Evolutionary conservation across 2,329 filamentous ascomycete species (phyloP), one percentile per base, ranked within the genome.

Genomic region (Fusarium algeriense): DNA sequence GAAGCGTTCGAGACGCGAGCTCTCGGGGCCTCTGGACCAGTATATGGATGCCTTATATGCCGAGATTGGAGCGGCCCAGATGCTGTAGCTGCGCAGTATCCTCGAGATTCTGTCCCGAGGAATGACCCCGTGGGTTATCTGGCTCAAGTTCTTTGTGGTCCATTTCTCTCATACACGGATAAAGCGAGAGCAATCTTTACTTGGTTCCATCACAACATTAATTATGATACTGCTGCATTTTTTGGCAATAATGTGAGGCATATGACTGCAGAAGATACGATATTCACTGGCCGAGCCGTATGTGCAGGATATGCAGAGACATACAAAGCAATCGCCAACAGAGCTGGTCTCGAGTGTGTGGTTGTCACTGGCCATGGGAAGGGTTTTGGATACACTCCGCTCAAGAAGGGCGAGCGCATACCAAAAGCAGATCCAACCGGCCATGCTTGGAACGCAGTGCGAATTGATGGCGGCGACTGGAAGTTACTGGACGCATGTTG

Each of bases 381-480:
- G 80, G 96, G 96, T 0, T 95, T 87, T 73, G 93, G 94, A 2
- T 91, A 94, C 80, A 80, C 78, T 0, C 81, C 89, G 1, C 81
- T 94, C 11, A 83, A 85, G 41, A 86, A 89, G 1, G 92, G 92
- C 6, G 85, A 92, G 56, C 83, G 87, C 0, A 79, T 92, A 1
- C 95, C 95, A 4, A 86, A 89, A 0, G 87, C 86, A 23, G 83
- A 90, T 56, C 82, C 88, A 1, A 85, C 82, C 8, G 88, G 89
- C 2, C 95, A 98, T 80, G 95, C 96, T 0, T 98, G 96, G 96
- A 98, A 97, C 77, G 95, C 93, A 0, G 93, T 98, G 10, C 88
- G 90, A 55, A 94, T 98, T 64, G 95, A 98, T 75, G 88, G 90
- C 30, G 93, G 93, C 4, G 88, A 90, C 71, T 98, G 95, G 95